Percentiles rank a stretch among this genome's conserved stretches.
phyloP scores from a whole-genome alignment of 495 filamentous ascomycete species.

The Thozetella sp. region DNA sequence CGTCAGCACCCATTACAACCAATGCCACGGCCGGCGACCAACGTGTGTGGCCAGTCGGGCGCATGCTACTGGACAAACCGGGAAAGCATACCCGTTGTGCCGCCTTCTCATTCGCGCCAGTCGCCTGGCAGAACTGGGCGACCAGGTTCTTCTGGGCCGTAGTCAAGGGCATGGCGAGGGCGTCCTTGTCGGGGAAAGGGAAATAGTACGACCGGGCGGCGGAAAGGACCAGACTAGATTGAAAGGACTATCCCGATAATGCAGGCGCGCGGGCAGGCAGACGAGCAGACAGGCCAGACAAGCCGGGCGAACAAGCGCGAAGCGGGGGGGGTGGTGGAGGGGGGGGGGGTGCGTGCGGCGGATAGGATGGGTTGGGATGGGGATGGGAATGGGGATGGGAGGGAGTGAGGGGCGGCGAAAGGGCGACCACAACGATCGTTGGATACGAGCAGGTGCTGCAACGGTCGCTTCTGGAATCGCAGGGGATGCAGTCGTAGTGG shows the following conservation, averaged over 20 bases:
- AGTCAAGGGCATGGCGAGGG: conserved; percentile 17
- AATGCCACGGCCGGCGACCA: not conserved
- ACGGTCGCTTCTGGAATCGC: not conserved
- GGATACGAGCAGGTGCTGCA: conserved; percentile 1
- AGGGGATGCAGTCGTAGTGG: not conserved
- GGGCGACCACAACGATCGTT: no score
- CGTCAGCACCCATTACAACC: no score
- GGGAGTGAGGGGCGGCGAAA: no score
- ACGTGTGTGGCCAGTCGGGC: not conserved
- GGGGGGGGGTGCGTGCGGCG: no score
- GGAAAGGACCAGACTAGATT: no score
- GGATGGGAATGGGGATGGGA: no score
- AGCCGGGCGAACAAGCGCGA: not conserved
- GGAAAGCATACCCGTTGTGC: conserved; percentile 49
- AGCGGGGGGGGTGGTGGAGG: not conserved
- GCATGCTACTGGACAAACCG: conserved; percentile 7
- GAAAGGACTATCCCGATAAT: no score
- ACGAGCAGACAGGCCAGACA: no score
- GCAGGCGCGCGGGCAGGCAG: no score
- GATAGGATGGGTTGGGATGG: no score
- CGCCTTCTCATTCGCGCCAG: conserved; percentile 49
- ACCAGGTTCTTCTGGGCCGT: conserved; percentile 52
- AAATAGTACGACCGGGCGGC: no score
- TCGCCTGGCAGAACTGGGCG: conserved; percentile 53
- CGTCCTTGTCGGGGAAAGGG: not conserved